phyloP scores from a whole-genome alignment of 164 flowering plant genomes.

The Chimonanthus salicifolius region DNA sequence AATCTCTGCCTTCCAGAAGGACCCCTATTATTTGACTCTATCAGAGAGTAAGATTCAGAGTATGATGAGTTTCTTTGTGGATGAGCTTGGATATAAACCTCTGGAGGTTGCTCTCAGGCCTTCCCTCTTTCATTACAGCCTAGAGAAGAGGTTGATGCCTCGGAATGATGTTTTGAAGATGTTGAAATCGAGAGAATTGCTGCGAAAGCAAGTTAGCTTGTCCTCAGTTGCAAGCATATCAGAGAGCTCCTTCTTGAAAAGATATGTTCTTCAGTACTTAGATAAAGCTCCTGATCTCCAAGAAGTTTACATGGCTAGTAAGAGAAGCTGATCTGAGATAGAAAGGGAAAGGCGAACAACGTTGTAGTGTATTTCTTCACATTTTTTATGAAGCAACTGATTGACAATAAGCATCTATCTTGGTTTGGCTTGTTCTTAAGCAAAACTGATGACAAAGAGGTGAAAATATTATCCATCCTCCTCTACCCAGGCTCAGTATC shows the following conservation, averaged over 20 bases:
- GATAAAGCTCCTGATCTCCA: conserved; percentile 9
- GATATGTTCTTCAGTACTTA: conserved; percentile 2
- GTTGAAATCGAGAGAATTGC: conserved; percentile 2
- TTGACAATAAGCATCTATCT: too few species aligned
- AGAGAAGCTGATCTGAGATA: too few species aligned
- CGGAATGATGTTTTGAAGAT: conserved; percentile 8
- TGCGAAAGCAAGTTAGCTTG: background rate
- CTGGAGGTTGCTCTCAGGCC: background rate
- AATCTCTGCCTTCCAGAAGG: conserved; percentile 10
- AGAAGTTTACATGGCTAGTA: background rate
- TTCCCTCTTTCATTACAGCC: background rate
- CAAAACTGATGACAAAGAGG: too few species aligned
- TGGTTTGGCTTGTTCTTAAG: too few species aligned
- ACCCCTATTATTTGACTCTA: conserved; percentile 1
- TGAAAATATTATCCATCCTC: too few species aligned
- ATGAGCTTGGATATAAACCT: conserved; percentile 3
- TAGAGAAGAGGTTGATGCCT: conserved; percentile 13
- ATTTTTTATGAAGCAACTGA: too few species aligned
- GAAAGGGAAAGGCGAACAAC: too few species aligned
- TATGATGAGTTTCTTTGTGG: background rate
- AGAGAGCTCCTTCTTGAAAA: conserved; percentile 2
- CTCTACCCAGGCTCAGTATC: too few species aligned
- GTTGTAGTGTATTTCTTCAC: too few species aligned
- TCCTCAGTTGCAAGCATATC: background rate
- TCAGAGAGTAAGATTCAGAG: conserved; percentile 8